Conservation (phyloP, 2,329 filamentous ascomycete genomes). For the Cladosporium colombiae region DNA sequence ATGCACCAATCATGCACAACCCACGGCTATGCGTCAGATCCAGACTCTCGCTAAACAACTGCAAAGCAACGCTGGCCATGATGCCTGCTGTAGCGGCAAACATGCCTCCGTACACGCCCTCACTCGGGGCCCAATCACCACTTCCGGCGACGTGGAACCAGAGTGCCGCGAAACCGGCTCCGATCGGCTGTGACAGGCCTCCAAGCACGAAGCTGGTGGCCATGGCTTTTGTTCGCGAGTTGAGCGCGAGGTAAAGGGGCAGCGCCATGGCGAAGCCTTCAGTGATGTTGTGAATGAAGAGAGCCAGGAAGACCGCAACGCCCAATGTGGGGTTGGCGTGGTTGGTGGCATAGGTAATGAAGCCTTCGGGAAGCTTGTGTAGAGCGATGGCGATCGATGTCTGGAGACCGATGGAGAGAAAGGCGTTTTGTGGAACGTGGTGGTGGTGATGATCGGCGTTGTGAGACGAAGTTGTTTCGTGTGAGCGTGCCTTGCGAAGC, state of each 20-base stretch:
- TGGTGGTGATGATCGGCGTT: slow-evolving; percentile 67
- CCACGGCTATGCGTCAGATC: slow-evolving; percentile 77
- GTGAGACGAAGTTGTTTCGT: slow-evolving; percentile 22
- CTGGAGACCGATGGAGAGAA: slow-evolving; percentile 91
- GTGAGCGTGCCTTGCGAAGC: slow-evolving; percentile 25
- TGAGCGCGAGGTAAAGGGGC: slow-evolving; percentile 86
- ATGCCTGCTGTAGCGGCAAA: slow-evolving; percentile 91
- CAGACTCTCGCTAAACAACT: slow-evolving; percentile 83
- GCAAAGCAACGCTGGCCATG: slow-evolving; percentile 90
- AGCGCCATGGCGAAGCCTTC: slow-evolving; percentile 95
- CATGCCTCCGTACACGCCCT: slow-evolving; percentile 71
- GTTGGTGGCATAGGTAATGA: slow-evolving; percentile 94
- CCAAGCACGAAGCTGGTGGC: slow-evolving; percentile 80
- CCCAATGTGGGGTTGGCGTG: slow-evolving; percentile 89
- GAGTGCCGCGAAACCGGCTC: slow-evolving; percentile 77
- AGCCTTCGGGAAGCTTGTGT: slow-evolving; percentile 88
- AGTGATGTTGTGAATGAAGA: slow-evolving; percentile 97
- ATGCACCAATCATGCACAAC: slow-evolving; percentile 77
- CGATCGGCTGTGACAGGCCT: slow-evolving; percentile 82
- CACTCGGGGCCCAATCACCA: slow-evolving; percentile 50
- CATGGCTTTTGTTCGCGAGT: slow-evolving; percentile 78
- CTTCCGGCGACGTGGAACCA: slow-evolving; percentile 74
- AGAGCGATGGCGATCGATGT: slow-evolving; percentile 92
- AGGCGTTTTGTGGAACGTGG: slow-evolving; percentile 91
- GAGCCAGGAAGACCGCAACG: slow-evolving; percentile 87